Base-by-base conservation (phyloP, 23 red algal genomes). In the Pyropia yezoensis region DNA sequence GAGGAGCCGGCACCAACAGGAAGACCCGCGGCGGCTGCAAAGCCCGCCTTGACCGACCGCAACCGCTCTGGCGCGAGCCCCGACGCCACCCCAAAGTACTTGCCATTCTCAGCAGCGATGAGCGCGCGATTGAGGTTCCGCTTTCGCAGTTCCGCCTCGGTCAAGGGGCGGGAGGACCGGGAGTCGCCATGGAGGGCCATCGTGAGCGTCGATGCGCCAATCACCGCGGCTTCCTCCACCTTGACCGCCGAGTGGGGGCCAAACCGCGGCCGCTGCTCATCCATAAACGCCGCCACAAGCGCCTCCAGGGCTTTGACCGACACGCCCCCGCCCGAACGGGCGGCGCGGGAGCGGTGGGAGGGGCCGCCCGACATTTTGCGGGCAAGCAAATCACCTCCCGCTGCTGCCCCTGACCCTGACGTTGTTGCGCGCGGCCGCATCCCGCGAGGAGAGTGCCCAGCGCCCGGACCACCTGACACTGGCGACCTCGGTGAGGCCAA, bases 41-140 rank as follows among this genome's bases (percentile, higher is more conserved):
- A 87, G 63, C 60, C 66, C 15, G 53, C 70, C 33, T 76, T 76
- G 56, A 87, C 69, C 1, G 69, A 66, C 21, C 70, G 34, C 23
- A 87, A 70, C 19, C 75, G 82, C 54, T 71, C 82, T 61, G 75
- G 70, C 15, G 70, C 70, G 14, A 87, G 54, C 9, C 70, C 70
- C 54, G 70, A 55, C 3, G 72, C 71, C 11, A 87, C 82, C 8
- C 82, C 82, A 19, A 76, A 70, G 63, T 76, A 87, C 53, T 76
- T 77, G 23, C 82, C 82, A 20, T 62, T 66, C 54, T 87, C 82
- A 1, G 82, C 82, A 14, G 72, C 82, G 56, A 76, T 59, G 20
- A 87, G 54, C 3, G 82, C 34, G 7, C 64, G 70, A 23, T 75
- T 76, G 62, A 87, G 57, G 28, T 75, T 84, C 28, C 69, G 69